Evolutionary conservation across 148 eudicot species (phyloP).

Genomic region (Cornus florida): DNA sequence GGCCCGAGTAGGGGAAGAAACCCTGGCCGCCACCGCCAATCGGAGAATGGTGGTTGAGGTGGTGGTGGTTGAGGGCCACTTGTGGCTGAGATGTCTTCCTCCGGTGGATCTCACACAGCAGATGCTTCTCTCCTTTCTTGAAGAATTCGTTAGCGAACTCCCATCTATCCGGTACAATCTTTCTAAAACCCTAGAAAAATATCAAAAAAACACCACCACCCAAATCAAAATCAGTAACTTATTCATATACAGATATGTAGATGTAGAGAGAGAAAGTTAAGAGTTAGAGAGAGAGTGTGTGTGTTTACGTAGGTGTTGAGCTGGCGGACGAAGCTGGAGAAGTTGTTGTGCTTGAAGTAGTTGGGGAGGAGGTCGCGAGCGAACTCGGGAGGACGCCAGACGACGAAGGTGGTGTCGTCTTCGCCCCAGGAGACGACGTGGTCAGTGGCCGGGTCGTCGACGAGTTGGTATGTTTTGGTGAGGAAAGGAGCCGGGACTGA

Average conservation of each 20-base stretch:
- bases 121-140: slow-evolving; percentile 81
- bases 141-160: slow-evolving; percentile 91
- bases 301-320: slow-evolving; percentile 52
- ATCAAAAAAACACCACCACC: not conserved
- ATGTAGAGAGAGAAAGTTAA: not conserved
- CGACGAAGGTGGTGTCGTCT: slow-evolving; percentile 75
- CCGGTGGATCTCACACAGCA: slow-evolving; percentile 86
- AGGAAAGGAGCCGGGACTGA: slow-evolving; percentile 80
- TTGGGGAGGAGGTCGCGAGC: slow-evolving; percentile 81
- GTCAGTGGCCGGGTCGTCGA: slow-evolving; percentile 64
- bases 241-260: not conserved
- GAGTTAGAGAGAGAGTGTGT: not conserved
- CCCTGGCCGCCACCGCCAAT: not conserved
- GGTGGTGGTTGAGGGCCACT: slow-evolving; percentile 32
- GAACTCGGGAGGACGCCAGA: slow-evolving; percentile 93
- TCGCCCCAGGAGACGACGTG: slow-evolving; percentile 93
- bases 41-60: slow-evolving; percentile 22
- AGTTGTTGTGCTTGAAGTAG: slow-evolving; percentile 75
- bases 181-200: slow-evolving; percentile 72
- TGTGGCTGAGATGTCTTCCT: slow-evolving; percentile 73
- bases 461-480: slow-evolving; percentile 64
- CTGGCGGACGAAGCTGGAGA: slow-evolving; percentile 73
- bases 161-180: slow-evolving; percentile 87
- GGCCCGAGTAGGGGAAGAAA: slow-evolving; percentile 40
- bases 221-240: slow-evolving; percentile 10